phyloP scores from a whole-genome alignment of 108 stramenopile genomes.

The Nitzschia putrida region DNA sequence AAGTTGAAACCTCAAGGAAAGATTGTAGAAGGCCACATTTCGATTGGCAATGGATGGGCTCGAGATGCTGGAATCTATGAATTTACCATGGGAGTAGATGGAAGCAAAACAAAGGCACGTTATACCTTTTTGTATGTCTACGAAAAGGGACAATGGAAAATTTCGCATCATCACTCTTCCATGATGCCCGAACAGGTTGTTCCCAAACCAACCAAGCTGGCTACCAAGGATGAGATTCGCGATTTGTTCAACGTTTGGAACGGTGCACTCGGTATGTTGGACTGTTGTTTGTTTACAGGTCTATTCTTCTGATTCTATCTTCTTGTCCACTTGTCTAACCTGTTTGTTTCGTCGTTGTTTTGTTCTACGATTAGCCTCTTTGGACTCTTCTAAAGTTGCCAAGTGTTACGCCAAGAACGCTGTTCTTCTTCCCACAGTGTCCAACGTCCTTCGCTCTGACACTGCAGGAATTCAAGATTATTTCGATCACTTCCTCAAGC shows the following conservation, averaged over 20 bases:
- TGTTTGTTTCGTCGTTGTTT: background rate
- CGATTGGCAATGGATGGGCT: conserved; percentile 51
- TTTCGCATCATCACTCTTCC: conserved; percentile 69
- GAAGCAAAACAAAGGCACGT: conserved; percentile 56
- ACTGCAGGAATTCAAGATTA: conserved; percentile 47
- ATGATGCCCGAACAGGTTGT: conserved; percentile 53
- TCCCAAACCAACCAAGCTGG: background rate
- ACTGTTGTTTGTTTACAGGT: background rate
- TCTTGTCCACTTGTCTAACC: background rate
- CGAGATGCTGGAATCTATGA: conserved; percentile 64
- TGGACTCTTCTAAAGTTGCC: conserved; percentile 45
- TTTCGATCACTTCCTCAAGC: conserved; percentile 52
- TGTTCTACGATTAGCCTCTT: conserved; percentile 28
- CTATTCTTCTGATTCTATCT: background rate
- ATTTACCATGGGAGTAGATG: conserved; percentile 60
- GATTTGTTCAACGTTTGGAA: conserved; percentile 60
- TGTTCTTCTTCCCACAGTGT: conserved; percentile 53
- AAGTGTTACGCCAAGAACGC: conserved; percentile 47
- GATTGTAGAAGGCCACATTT: conserved; percentile 57
- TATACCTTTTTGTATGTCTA: conserved; percentile 64
- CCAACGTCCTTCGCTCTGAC: conserved; percentile 52
- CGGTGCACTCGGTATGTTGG: conserved; percentile 50
- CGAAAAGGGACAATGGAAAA: conserved; percentile 73
- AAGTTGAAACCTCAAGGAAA: conserved; percentile 56
- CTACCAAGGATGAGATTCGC: conserved; percentile 10